Evolutionary conservation across 495 filamentous ascomycete species (phyloP).

Genomic region (Jackrogersella minutella): DNA sequence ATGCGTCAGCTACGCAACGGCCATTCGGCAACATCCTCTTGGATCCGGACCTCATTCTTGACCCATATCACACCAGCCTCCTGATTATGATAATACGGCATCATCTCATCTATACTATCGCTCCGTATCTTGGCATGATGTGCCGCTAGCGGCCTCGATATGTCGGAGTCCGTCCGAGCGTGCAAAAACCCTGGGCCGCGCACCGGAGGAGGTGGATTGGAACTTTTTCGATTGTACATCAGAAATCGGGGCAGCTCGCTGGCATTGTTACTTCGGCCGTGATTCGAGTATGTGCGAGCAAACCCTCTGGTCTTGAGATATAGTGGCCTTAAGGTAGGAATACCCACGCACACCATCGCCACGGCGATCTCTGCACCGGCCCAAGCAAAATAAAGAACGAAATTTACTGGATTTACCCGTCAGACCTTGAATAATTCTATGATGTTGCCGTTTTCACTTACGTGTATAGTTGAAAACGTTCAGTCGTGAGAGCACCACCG

Average conservation of each 20-base stretch:
- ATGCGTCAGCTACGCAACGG: constrained; percentile 30
- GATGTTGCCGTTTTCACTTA: constrained; percentile 11
- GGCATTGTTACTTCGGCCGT: constrained; percentile 20
- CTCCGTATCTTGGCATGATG: constrained; percentile 27
- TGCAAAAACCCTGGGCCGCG: constrained; percentile 28
- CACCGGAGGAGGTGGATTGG: neutral
- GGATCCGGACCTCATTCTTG: constrained; percentile 41
- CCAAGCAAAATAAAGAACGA: constrained; percentile 52
- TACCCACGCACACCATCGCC: constrained; percentile 51
- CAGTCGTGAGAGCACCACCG: constrained; percentile 47
- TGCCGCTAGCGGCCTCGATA: constrained; percentile 28
- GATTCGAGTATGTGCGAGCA: constrained; percentile 31
- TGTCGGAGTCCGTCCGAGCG: constrained; percentile 1
- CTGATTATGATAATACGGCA: constrained; percentile 43
- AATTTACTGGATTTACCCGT: constrained; percentile 42
- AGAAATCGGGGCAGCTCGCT: constrained; percentile 44
- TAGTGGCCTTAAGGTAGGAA: constrained; percentile 50
- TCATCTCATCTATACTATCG: constrained; percentile 48
- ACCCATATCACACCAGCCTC: constrained; percentile 43
- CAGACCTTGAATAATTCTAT: neutral
- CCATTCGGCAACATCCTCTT: constrained; percentile 40
- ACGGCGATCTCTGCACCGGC: constrained; percentile 53
- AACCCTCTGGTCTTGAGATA: constrained; percentile 45
- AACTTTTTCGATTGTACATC: constrained; percentile 37
- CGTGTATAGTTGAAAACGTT: constrained; percentile 50